Percentiles rank a stretch among this genome's conserved stretches.
phyloP scores from a whole-genome alignment of 345 rosid genomes.

The Iberis pinnata region DNA sequence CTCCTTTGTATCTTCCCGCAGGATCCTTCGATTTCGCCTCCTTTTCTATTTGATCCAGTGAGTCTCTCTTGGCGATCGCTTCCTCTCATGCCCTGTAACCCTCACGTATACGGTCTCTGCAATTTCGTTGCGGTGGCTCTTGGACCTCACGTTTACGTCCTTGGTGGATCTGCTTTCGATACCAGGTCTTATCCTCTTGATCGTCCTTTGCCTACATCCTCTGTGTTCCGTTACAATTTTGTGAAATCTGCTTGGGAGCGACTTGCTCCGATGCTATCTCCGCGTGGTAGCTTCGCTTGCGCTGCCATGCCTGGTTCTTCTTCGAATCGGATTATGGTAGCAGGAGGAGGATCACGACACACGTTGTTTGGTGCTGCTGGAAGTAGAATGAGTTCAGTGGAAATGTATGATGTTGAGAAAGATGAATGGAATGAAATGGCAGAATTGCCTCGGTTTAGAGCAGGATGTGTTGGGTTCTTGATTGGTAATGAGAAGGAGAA shows the following conservation, averaged over 20 bases:
- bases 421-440: slow-evolving; percentile 65
- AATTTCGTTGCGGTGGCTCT: slow-evolving; percentile 70
- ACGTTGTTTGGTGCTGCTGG: slow-evolving; percentile 80
- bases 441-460: slow-evolving; percentile 70
- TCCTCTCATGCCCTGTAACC: slow-evolving; percentile 77
- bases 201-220: slow-evolving; percentile 62
- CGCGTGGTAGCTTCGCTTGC: slow-evolving; percentile 91
- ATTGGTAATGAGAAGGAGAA: slow-evolving; percentile 34
- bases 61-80: slow-evolving; percentile 66
- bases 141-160: slow-evolving; percentile 56
- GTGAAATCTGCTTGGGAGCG: slow-evolving; percentile 50
- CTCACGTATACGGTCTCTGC: slow-evolving; percentile 74
- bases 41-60: slow-evolving; percentile 68
- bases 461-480: slow-evolving; percentile 78
- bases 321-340: slow-evolving; percentile 55
- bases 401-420: slow-evolving; percentile 61
- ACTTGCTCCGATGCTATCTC: slow-evolving; percentile 67
- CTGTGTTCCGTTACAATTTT: slow-evolving; percentile 62
- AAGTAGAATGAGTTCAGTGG: slow-evolving; percentile 69
- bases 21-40: slow-evolving; percentile 73
- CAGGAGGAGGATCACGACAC: slow-evolving; percentile 87
- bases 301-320: slow-evolving; percentile 35
- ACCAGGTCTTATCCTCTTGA: slow-evolving; percentile 79
- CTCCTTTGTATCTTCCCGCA: slow-evolving; percentile 82
- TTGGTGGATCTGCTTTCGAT: slow-evolving; percentile 87